A percentile compares a stretch with the other conserved stretches of the same genome.
Evolutionary conservation across 306 rosid genomes (phyloP).

Genomic region (Sechiopsis laciniata): DNA sequence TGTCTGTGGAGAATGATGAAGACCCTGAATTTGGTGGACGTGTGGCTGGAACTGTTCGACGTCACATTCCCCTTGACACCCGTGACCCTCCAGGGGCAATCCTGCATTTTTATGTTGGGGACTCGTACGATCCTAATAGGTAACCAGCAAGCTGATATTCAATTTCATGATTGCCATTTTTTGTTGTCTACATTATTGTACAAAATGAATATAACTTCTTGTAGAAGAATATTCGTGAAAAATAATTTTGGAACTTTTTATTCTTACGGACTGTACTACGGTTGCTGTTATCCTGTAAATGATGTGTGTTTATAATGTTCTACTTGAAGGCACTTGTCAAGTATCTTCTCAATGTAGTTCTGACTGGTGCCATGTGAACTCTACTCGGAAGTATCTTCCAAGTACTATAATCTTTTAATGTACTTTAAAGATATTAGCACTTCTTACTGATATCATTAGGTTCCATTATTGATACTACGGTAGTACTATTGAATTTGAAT

Average conservation of each 20-base stretch:
- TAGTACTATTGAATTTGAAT: not conserved
- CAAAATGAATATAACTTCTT: not conserved
- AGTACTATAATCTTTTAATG: constrained; percentile 6
- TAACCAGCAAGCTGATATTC: constrained; percentile 15
- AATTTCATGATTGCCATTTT: constrained; percentile 6
- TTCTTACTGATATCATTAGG: not conserved
- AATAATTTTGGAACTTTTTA: not conserved
- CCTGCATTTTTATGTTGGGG: constrained; percentile 91
- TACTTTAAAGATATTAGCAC: constrained; percentile 3
- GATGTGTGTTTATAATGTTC: not conserved
- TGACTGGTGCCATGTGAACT: constrained; percentile 8
- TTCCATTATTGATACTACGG: not conserved
- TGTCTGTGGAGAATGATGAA: constrained; percentile 49
- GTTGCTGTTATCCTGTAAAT: not conserved
- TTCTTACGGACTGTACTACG: not conserved
- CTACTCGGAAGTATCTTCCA: constrained; percentile 14
- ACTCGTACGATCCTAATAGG: constrained; percentile 69
- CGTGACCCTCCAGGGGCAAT: constrained; percentile 95
- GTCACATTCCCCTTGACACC: constrained; percentile 80
- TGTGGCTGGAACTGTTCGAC: constrained; percentile 89
- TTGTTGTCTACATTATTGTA: not conserved
- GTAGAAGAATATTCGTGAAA: not conserved
- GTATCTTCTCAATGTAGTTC: constrained; percentile 5
- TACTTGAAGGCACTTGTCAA: constrained; percentile 16
- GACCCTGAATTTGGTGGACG: constrained; percentile 77